Percentiles rank a stretch among this genome's conserved stretches.
phyloP scores from a whole-genome alignment of 2,329 filamentous ascomycete genomes.

The Onygena corvina region DNA sequence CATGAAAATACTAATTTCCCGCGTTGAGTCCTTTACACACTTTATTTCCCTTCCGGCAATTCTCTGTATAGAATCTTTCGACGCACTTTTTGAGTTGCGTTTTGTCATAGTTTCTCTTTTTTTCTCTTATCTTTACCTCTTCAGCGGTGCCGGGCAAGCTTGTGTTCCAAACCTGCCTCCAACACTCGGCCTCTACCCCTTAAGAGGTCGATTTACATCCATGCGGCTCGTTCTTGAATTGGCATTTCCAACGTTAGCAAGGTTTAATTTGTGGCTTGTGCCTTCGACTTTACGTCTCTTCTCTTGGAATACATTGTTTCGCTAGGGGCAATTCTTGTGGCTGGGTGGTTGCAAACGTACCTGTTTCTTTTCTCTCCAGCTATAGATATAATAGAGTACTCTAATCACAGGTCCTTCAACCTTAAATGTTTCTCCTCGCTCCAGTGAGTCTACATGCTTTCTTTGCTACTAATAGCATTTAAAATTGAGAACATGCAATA shows the following conservation, averaged over 20 bases:
- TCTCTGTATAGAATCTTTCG: conserved; percentile 5
- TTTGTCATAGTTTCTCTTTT: neutral
- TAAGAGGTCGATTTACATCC: neutral
- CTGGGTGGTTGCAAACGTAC: neutral
- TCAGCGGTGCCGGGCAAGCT: neutral
- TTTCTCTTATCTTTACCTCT: neutral
- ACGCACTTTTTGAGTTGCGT: neutral
- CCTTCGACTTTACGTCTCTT: conserved; percentile 1
- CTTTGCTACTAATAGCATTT: too few relatives aligned
- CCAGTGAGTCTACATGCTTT: too few relatives aligned
- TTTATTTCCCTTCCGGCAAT: neutral
- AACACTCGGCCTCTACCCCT: neutral
- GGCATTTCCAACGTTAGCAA: conserved; percentile 2
- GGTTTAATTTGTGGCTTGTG: conserved; percentile 2
- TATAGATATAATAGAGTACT: conserved; percentile 4
- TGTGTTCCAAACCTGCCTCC: neutral
- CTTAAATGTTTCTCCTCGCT: neutral
- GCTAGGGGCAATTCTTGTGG: neutral
- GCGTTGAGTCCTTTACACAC: neutral
- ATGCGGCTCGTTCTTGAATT: neutral
- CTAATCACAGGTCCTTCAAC: too few relatives aligned
- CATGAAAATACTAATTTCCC: neutral
- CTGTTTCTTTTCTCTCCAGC: neutral
- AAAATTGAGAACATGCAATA: too few relatives aligned
- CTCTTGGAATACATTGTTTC: neutral